phyloP scores from a whole-genome alignment of 1,284 basidiomycete species.

The Porodaedalea pini region DNA sequence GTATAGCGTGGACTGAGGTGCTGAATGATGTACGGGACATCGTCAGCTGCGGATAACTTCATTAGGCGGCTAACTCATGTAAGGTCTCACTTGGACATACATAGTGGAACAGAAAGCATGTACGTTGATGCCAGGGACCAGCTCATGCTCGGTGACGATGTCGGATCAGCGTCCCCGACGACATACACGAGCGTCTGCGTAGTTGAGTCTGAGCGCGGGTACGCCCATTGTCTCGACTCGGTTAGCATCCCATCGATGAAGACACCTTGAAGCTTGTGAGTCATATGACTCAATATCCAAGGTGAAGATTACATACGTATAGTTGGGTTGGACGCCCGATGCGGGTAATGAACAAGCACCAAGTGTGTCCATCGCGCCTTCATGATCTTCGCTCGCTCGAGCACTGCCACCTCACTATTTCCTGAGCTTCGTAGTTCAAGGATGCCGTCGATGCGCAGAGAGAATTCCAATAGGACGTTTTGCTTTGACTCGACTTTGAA shows the following conservation, averaged over 20 bases:
- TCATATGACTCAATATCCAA: neutral
- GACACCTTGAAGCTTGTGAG: constrained; percentile 42
- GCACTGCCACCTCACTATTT: constrained; percentile 37
- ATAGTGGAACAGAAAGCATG: constrained; percentile 55
- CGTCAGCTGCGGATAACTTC: constrained; percentile 44
- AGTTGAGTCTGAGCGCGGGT: constrained; percentile 49
- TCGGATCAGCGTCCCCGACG: constrained; percentile 48
- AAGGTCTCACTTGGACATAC: constrained; percentile 35
- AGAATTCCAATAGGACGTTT: constrained; percentile 41
- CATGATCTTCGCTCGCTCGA: constrained; percentile 44
- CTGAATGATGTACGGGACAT: constrained; percentile 65
- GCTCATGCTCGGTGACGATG: constrained; percentile 37
- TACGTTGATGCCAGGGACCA: constrained; percentile 72
- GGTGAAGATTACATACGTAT: constrained; percentile 47
- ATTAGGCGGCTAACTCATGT: neutral
- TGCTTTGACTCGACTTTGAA: constrained; percentile 40
- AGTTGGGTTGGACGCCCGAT: constrained; percentile 49
- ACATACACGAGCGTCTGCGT: constrained; percentile 41
- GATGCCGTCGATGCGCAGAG: constrained; percentile 51
- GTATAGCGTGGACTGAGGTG: constrained; percentile 74
- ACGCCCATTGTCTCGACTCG: constrained; percentile 57
- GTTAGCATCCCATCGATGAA: constrained; percentile 67
- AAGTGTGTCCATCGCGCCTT: constrained; percentile 68
- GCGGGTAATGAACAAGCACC: constrained; percentile 58
- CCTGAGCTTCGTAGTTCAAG: constrained; percentile 49